A percentile compares a stretch with the other conserved stretches of the same genome.
Evolutionary conservation across 768 basidiomycete genomes (phyloP).

Genomic region (Suillus clintonianus): DNA sequence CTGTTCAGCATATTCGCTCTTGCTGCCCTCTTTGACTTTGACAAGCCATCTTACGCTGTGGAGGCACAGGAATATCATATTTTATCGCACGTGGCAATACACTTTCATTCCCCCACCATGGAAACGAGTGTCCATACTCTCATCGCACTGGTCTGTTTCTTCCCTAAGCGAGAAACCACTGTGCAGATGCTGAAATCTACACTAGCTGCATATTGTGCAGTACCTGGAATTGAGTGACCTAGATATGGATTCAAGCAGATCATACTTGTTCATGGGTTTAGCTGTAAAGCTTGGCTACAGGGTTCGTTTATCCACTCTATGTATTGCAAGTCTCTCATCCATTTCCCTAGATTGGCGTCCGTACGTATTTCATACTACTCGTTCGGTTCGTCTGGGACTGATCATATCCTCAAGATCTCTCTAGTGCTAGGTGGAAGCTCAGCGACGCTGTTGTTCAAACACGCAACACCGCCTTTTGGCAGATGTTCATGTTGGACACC

Average conservation of each 20-base stretch:
- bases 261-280: conserved; percentile 60
- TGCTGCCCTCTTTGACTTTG: conserved; percentile 60
- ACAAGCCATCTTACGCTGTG: conserved; percentile 45
- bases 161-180: conserved; percentile 14
- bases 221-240: conserved; percentile 62
- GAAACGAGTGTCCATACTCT: conserved; percentile 58
- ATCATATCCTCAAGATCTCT: conserved; percentile 46
- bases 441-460: conserved; percentile 43
- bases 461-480: conserved; percentile 66
- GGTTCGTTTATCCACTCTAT: conserved; percentile 40
- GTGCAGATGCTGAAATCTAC: background rate
- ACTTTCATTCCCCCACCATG: conserved; percentile 44
- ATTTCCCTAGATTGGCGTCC: conserved; percentile 52
- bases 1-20: conserved; percentile 70
- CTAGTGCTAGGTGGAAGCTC: conserved; percentile 62
- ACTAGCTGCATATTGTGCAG: conserved; percentile 41
- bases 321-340: conserved; percentile 2
- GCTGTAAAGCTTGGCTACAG: conserved; percentile 60
- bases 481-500: conserved; percentile 63
- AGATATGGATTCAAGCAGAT: conserved; percentile 45
- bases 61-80: conserved; percentile 66
- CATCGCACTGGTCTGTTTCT: conserved; percentile 53
- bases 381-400: background rate
- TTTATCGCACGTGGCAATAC: conserved; percentile 54
- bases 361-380: conserved; percentile 30